Conservation (phyloP, 257 asterid genomes). For the Capsicum rhomboideum region DNA sequence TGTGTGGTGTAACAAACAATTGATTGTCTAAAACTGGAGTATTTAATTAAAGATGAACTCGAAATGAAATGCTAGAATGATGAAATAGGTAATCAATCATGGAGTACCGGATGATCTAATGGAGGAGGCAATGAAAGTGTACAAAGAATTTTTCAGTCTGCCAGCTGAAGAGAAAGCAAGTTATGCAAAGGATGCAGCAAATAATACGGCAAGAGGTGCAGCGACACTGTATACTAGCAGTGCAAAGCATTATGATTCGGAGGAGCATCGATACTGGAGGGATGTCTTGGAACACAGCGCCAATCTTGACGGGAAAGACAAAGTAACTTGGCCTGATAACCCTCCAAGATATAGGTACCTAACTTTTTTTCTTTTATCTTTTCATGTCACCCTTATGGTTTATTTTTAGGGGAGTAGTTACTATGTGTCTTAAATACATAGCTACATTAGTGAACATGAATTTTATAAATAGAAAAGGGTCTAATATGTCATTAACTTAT, state of each 20-base stretch:
- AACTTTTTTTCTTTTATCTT: neutral
- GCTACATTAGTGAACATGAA: neutral
- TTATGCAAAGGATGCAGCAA: neutral
- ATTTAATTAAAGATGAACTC: neutral
- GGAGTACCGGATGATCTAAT: conserved; percentile 3
- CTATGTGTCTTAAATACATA: neutral
- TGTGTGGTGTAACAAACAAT: neutral
- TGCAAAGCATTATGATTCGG: neutral
- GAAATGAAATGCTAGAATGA: neutral
- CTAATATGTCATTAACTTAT: neutral
- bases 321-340: neutral
- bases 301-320: neutral
- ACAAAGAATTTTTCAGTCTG: neutral
- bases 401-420: neutral
- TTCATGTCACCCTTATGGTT: neutral
- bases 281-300: neutral
- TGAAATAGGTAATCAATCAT: conserved; percentile 2
- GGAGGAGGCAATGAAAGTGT: conserved; percentile 1
- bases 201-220: neutral
- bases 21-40: neutral
- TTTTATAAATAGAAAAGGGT: neutral
- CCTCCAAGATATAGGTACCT: conserved; percentile 3
- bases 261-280: conserved; percentile 1
- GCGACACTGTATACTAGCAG: neutral
- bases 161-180: neutral